phyloP scores from a whole-genome alignment of 306 rosid genomes.

The Mimosa pudica region DNA sequence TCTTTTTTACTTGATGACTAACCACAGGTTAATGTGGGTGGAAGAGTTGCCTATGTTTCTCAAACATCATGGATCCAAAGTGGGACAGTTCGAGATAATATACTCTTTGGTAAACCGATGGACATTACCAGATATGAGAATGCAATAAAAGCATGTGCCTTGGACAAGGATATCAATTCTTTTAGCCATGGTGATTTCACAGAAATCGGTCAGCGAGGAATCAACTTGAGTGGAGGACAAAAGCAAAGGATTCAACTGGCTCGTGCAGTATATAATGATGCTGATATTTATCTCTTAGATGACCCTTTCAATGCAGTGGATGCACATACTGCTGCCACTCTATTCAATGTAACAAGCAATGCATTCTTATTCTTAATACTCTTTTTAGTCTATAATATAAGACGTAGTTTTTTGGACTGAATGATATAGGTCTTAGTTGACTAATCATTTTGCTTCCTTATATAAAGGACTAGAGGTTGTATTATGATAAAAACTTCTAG shows the following conservation, averaged over 20 bases:
- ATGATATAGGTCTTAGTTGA: no score
- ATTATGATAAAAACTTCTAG: neutral
- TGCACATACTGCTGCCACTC: conserved; percentile 72
- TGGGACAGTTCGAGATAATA: conserved; percentile 73
- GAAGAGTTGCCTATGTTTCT: conserved; percentile 73
- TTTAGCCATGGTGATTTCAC: conserved; percentile 81
- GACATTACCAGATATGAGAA: conserved; percentile 52
- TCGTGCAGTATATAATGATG: conserved; percentile 77
- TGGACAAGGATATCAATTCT: conserved; percentile 60
- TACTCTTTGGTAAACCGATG: conserved; percentile 75
- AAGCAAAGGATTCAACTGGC: conserved; percentile 89
- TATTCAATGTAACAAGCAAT: conserved; percentile 55
- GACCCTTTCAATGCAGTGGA: conserved; percentile 91
- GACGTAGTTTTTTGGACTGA: no score
- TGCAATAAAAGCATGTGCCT: conserved; percentile 69
- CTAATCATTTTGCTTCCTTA: no score
- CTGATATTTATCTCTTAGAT: conserved; percentile 73
- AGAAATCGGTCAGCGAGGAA: conserved; percentile 89
- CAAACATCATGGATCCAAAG: conserved; percentile 88
- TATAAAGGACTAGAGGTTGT: no score
- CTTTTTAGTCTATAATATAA: no score
- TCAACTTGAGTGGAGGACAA: conserved; percentile 93
- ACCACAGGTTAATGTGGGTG: conserved; percentile 58
- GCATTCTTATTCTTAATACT: neutral
- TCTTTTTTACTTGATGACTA: neutral